Conservation (phyloP, 2,329 filamentous ascomycete genomes). For the Talaromyces sp. region DNA sequence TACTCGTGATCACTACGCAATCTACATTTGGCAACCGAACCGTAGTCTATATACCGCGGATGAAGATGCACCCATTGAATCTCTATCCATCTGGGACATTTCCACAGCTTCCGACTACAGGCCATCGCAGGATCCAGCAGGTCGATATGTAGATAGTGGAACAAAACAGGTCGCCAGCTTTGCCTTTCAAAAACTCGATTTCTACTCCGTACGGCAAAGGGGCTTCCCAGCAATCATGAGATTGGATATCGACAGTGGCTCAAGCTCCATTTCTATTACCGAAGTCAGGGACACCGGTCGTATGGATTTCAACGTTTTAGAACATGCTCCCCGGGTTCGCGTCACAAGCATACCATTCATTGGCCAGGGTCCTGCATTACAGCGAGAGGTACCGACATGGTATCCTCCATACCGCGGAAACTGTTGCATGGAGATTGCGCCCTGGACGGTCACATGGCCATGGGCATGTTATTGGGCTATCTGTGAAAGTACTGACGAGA, state of each 20-base stretch:
- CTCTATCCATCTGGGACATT: slow-evolving; percentile 59
- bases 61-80: slow-evolving; percentile 56
- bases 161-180: slow-evolving; percentile 43
- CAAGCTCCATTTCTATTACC: slow-evolving; percentile 50
- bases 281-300: slow-evolving; percentile 54
- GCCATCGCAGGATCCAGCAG: slow-evolving; percentile 50
- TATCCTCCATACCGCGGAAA: slow-evolving; percentile 47
- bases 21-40: slow-evolving; percentile 61
- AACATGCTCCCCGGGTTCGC: slow-evolving; percentile 44
- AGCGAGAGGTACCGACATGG: slow-evolving; percentile 44
- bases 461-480: slow-evolving; percentile 37
- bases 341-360: slow-evolving; percentile 54
- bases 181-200: slow-evolving; percentile 50
- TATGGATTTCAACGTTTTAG: slow-evolving; percentile 23
- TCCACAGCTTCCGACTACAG: slow-evolving; percentile 47
- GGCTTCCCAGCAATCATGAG: slow-evolving; percentile 49
- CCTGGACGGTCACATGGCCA: slow-evolving; percentile 24
- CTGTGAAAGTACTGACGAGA: slow-evolving; percentile 33
- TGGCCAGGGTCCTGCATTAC: slow-evolving; percentile 50
- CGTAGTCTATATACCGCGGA: slow-evolving; percentile 51
- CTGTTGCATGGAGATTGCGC: slow-evolving; percentile 34
- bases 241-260: slow-evolving; percentile 50
- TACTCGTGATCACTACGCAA: slow-evolving; percentile 56
- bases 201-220: slow-evolving; percentile 53
- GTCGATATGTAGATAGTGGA: slow-evolving; percentile 27